Evolutionary conservation across 495 filamentous ascomycete genomes (phyloP).

Genomic region (Alectoria sarmentosa): DNA sequence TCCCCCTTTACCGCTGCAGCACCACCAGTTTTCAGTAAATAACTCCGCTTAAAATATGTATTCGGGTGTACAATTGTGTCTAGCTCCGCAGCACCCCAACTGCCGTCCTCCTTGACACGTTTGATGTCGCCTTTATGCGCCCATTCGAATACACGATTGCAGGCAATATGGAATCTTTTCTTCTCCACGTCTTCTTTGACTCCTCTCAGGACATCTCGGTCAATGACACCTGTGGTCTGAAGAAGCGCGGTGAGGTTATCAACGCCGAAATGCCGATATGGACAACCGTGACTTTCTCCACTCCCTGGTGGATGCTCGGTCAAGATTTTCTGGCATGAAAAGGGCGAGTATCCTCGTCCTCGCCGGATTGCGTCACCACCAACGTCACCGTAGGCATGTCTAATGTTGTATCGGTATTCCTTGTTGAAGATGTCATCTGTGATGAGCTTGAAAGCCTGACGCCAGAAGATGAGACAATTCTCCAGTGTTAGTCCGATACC

Average conservation of each 20-base stretch:
- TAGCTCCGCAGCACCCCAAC: constrained; percentile 70
- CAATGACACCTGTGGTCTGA: constrained; percentile 66
- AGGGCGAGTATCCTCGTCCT: constrained; percentile 78
- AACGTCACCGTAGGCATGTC: constrained; percentile 89
- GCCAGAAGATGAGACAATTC: constrained; percentile 94
- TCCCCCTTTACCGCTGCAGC: constrained; percentile 25
- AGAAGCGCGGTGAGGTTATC: constrained; percentile 78
- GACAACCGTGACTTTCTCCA: constrained; percentile 88
- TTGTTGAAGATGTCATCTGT: constrained; percentile 92
- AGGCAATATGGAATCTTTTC: constrained; percentile 89
- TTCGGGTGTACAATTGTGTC: constrained; percentile 98
- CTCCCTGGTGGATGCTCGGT: constrained; percentile 75
- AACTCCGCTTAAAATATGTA: constrained; percentile 93
- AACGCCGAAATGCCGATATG: constrained; percentile 82
- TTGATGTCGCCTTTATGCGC: constrained; percentile 81
- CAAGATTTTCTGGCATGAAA: constrained; percentile 90
- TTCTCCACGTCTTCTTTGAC: constrained; percentile 85
- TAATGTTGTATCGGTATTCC: constrained; percentile 93
- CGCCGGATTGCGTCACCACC: constrained; percentile 86
- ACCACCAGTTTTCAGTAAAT: constrained; percentile 63
- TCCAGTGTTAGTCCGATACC: constrained; percentile 88
- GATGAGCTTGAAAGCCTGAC: constrained; percentile 69
- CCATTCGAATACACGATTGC: constrained; percentile 92
- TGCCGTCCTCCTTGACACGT: constrained; percentile 73
- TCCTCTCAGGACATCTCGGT: constrained; percentile 66